Base-by-base conservation (phyloP, 371 early-diverging fungal species). In the Pancytospora philotis region DNA sequence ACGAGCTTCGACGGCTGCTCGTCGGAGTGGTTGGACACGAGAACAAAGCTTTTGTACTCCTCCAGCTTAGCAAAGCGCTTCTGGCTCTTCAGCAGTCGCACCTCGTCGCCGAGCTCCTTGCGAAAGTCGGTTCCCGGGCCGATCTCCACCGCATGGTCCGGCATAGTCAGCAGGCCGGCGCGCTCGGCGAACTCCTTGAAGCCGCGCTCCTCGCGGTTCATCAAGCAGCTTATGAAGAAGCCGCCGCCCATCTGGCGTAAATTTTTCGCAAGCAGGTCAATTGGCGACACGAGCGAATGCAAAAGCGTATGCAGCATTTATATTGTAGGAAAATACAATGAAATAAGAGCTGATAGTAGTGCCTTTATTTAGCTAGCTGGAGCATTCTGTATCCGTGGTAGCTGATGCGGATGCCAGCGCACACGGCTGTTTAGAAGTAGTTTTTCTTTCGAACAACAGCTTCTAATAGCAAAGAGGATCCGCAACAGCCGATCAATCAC, bases 161-260 rank as follows among this genome's bases (percentile, higher is more conserved):
- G 13, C 8, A 53, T 41, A 16, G 65, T 2, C 0, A 60, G 22
- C 25, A 19, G 6, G 10, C 51, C 37, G 0, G 58, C 38, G 32
- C 32, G 50, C 0, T 50, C 32, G 2, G 16, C n/a, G 22, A 72
- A 30, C 27, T 72, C 72, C 41, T 45, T 66, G 16, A 67, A 61
- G 27, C 62, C 72, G 45, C 57, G 66, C 32, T 57, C n/a, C 55
- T 72, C 72, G 52, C 53, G 59, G 27, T 53, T 55, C 41, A 53
- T 58, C 8, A 56, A 38, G 57, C 72, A 72, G 36, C 64, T 63
- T 3, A 72, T 57, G 56, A 57, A 72, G 28, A 72, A 72, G 10
- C 61, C 72, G 3, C 19, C 41, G 50, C 55, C 68, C 66, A 72
- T 72, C 22, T 45, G 45, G 16, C 45, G 22, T 45, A 16, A 16